phyloP scores from a whole-genome alignment of 164 flowering plant genomes.

The Euptelea pleiosperma region DNA sequence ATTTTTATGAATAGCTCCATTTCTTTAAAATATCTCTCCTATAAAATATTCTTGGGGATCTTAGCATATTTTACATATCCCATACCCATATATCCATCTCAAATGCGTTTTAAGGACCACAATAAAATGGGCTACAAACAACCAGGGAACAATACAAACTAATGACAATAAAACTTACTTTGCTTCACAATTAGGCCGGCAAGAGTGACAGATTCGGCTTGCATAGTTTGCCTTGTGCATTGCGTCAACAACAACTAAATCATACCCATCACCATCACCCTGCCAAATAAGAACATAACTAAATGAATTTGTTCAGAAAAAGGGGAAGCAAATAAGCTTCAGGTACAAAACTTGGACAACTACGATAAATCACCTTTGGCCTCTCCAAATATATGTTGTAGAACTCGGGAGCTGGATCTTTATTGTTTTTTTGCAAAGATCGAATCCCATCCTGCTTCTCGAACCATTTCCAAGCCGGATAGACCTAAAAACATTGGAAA shows the following conservation, averaged over 20 bases:
- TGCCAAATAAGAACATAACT: slow-evolving; percentile 24
- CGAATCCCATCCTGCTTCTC: slow-evolving; percentile 99
- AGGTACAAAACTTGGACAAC: slow-evolving; percentile 2
- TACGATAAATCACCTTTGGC: slow-evolving; percentile 65
- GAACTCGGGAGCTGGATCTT: slow-evolving; percentile 97
- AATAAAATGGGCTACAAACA: background rate
- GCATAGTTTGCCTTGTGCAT: slow-evolving; percentile 99
- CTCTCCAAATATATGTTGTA: slow-evolving; percentile 97
- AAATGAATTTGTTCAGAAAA: slow-evolving; percentile 7
- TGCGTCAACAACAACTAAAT: slow-evolving; percentile 98
- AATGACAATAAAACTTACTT: slow-evolving; percentile 49
- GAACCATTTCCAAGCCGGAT: slow-evolving; percentile 99
- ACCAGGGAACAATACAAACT: background rate
- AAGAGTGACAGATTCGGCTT: slow-evolving; percentile 97
- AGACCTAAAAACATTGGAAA: slow-evolving; percentile 53
- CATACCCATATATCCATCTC: no score
- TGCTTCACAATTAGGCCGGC: slow-evolving; percentile 98
- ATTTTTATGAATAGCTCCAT: no score
- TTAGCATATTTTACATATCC: no score
- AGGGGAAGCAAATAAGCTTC: background rate
- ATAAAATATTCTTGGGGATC: no score
- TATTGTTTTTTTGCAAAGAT: slow-evolving; percentile 72
- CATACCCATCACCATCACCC: slow-evolving; percentile 99
- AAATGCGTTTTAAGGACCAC: background rate
- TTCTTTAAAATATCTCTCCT: no score